Conservation (phyloP, 257 asterid species). For the Solanum gracilifrons region DNA sequence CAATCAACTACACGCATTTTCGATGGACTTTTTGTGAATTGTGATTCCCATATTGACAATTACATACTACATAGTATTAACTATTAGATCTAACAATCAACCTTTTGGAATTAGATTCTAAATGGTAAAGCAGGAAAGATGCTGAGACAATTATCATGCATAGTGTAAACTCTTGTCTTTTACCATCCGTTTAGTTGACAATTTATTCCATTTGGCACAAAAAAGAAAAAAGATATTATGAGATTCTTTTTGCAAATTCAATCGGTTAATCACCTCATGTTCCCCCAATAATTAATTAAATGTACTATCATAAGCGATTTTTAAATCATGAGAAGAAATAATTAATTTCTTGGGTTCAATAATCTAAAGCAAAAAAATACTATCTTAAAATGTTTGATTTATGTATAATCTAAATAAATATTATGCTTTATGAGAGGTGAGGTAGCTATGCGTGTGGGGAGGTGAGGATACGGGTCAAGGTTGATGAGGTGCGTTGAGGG, state of each 20-base stretch:
- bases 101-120: not conserved
- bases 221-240: not conserved
- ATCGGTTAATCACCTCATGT: not conserved
- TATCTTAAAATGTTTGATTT: too few relatives aligned
- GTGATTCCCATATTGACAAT: not conserved
- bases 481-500: not conserved
- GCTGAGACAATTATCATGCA: not conserved
- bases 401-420: too few relatives aligned
- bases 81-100: not conserved
- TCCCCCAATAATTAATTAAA: not conserved
- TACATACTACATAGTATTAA: not conserved
- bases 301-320: not conserved
- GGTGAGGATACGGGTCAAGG: not conserved
- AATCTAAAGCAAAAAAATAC: too few relatives aligned
- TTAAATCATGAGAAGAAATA: not conserved
- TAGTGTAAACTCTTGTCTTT: not conserved
- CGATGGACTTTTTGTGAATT: not conserved
- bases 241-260: not conserved
- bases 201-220: not conserved
- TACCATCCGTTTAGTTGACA: not conserved
- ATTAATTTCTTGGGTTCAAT: not conserved
- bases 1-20: not conserved
- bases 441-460: not conserved
- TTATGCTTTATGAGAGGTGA: not conserved
- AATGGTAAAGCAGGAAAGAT: not conserved